Evolutionary conservation across 768 basidiomycete genomes (phyloP).

Genomic region (Steccherinum ochraceum): DNA sequence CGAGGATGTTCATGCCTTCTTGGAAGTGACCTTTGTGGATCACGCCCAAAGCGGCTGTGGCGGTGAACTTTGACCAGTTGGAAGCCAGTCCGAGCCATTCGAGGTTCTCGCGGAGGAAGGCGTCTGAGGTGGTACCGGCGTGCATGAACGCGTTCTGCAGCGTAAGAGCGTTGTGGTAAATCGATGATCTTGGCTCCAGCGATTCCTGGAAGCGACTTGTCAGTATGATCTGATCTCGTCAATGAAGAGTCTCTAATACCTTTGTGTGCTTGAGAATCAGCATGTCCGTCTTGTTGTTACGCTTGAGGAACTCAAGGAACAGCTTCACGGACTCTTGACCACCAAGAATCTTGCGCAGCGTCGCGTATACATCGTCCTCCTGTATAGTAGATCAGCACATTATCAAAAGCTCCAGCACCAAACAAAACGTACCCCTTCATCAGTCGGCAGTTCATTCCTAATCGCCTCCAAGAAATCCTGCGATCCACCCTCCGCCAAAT

Average conservation of each 20-base stretch:
- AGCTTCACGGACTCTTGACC: slow-evolving; percentile 91
- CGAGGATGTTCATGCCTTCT: slow-evolving; percentile 86
- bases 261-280: slow-evolving; percentile 90
- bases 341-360: slow-evolving; percentile 75
- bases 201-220: slow-evolving; percentile 52
- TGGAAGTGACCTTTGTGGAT: slow-evolving; percentile 97
- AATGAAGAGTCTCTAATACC: slow-evolving; percentile 31
- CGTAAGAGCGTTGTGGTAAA: slow-evolving; percentile 95
- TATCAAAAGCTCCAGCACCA: neutral
- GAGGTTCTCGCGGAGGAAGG: slow-evolving; percentile 90
- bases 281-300: slow-evolving; percentile 90
- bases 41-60: slow-evolving; percentile 93
- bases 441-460: slow-evolving; percentile 60
- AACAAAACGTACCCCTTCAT: slow-evolving; percentile 47
- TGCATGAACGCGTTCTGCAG: slow-evolving; percentile 98
- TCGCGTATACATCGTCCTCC: slow-evolving; percentile 61
- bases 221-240: too few relatives aligned
- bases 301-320: slow-evolving; percentile 92
- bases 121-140: slow-evolving; percentile 94
- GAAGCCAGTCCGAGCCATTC: slow-evolving; percentile 94
- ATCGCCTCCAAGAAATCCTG: slow-evolving; percentile 88
- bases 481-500: slow-evolving; percentile 88
- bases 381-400: slow-evolving; percentile 26
- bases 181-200: slow-evolving; percentile 89
- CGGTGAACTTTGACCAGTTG: slow-evolving; percentile 99